These are phyloP conservation scores for Rhodotorula graminis DNA, from an alignment of 768 basidiomycete genomes.

Conservation along the genomic window DNA sequence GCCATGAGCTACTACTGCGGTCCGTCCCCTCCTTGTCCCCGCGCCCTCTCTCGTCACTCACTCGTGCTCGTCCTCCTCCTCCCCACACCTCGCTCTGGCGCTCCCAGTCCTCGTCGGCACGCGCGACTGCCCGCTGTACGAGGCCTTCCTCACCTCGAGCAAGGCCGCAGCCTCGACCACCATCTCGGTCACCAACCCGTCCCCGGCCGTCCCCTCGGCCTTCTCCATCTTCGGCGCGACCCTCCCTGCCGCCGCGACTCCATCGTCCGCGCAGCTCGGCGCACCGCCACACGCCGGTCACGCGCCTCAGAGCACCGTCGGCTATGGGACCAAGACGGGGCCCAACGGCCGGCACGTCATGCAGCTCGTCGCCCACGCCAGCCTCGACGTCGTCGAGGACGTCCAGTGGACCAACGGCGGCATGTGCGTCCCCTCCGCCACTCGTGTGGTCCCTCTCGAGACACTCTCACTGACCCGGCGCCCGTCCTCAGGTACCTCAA, in stretches of 20 bases:
- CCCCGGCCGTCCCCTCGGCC: conserved; percentile 46
- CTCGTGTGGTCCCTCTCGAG: neutral
- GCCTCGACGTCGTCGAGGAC: conserved; percentile 91
- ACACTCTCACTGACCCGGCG: neutral
- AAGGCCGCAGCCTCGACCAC: conserved; percentile 39
- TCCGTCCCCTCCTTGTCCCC: neutral
- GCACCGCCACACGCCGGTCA: neutral
- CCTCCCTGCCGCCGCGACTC: neutral
- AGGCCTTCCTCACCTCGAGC: conserved; percentile 47
- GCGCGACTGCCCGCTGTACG: conserved; percentile 50
- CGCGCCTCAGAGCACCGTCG: conserved; percentile 6
- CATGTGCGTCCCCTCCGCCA: conserved; percentile 37
- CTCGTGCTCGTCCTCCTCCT: no score
- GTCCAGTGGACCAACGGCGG: conserved; percentile 70
- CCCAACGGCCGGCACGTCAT: conserved; percentile 63
- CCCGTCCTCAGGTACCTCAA: conserved; percentile 72
- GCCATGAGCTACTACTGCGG: conserved; percentile 50
- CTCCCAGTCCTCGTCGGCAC: conserved; percentile 48
- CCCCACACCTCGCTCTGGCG: neutral
- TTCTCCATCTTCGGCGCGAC: conserved; percentile 45
- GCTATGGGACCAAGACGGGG: conserved; percentile 40
- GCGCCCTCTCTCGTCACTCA: neutral
- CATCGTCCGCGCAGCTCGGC: neutral
- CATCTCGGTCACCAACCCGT: conserved; percentile 31
- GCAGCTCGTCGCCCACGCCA: conserved; percentile 98